These are phyloP conservation scores for Leccinum subrobustum DNA, from an alignment of 1,284 basidiomycete genomes.

Conservation along the genomic window DNA sequence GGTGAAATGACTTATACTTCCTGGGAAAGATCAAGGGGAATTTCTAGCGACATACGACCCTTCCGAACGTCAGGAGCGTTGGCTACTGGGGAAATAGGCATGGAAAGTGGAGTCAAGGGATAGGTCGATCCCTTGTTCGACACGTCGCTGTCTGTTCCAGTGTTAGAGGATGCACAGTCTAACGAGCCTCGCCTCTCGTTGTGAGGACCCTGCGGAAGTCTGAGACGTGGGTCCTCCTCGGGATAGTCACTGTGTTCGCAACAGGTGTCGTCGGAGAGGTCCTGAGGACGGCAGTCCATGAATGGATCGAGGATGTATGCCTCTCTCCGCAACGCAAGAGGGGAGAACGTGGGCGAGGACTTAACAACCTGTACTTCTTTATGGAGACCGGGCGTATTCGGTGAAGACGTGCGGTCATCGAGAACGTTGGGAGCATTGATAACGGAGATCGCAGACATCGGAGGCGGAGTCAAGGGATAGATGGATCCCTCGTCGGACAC, in stretches of 20 bases:
- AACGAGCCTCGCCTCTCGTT: background rate
- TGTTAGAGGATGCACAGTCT: background rate
- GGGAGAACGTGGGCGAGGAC: background rate
- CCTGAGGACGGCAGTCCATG: background rate
- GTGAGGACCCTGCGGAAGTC: background rate
- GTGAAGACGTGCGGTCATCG: background rate
- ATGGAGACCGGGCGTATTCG: background rate
- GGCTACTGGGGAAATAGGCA: background rate
- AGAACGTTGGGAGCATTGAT: background rate
- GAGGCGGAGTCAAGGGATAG: slow-evolving; percentile 18
- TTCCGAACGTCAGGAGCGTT: background rate
- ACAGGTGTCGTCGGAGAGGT: background rate
- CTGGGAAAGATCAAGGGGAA: background rate
- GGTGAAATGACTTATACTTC: background rate
- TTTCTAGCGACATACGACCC: background rate
- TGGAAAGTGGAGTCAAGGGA: slow-evolving; percentile 15
- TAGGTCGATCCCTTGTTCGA: slow-evolving; percentile 6
- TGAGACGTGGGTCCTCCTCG: background rate
- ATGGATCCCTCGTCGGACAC: slow-evolving; percentile 6
- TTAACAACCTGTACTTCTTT: background rate
- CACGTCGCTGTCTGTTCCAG: background rate
- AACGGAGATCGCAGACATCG: background rate
- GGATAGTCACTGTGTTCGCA: background rate
- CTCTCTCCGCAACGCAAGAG: background rate
- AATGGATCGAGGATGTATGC: background rate